Evolutionary conservation across 305 asterid genomes (phyloP).

Genomic region (Solanum chacoense): DNA sequence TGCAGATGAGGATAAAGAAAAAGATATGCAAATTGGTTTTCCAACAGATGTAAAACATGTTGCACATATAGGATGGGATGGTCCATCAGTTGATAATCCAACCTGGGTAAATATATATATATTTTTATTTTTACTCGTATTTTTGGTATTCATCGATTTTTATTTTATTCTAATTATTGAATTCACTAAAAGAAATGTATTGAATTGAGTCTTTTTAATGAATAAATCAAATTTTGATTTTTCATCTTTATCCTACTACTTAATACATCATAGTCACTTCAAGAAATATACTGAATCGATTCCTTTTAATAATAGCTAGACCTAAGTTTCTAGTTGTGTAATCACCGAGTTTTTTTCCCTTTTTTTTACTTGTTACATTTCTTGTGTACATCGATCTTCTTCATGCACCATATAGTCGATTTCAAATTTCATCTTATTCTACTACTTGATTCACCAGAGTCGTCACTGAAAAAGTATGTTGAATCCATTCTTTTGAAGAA

Average conservation of each 20-base stretch:
- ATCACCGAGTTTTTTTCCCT: too few relatives aligned
- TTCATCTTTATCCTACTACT: neutral
- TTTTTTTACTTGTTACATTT: neutral
- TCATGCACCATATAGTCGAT: neutral
- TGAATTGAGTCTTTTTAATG: neutral
- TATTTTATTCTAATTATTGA: neutral
- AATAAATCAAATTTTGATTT: neutral
- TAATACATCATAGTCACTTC: neutral
- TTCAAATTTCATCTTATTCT: too few relatives aligned
- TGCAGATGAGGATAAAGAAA: conserved; percentile 50
- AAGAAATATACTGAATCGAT: neutral
- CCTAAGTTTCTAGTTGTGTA: too few relatives aligned
- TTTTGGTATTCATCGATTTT: neutral
- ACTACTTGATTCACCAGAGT: neutral
- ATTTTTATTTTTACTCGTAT: neutral
- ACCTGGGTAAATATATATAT: conserved; percentile 32
- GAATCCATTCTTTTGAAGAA: too few relatives aligned
- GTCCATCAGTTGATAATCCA: conserved; percentile 38
- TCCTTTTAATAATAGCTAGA: neutral
- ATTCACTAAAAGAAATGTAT: neutral
- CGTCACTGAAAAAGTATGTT: too few relatives aligned
- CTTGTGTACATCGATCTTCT: neutral
- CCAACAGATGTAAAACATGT: conserved; percentile 73
- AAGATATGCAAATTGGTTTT: conserved; percentile 52
- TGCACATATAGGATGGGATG: conserved; percentile 67